Evolutionary conservation across 305 asterid species (phyloP), one percentile per base, ranked within the genome.

Genomic region (Ruellia speciosa): DNA sequence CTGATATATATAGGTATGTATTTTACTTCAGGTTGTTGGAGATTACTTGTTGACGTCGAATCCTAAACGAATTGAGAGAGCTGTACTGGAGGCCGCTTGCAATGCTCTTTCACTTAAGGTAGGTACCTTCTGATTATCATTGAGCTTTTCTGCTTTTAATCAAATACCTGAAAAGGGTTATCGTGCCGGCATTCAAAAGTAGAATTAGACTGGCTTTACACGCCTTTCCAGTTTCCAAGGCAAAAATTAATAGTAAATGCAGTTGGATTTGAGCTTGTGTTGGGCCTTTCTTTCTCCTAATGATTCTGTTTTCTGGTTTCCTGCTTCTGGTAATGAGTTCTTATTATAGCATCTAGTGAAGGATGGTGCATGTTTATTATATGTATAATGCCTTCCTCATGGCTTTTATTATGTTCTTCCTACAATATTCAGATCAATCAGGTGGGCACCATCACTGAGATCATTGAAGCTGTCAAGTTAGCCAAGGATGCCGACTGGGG

Each of bases 401-500:
- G 6, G 6, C 49, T 45, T 14, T 3, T 13, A 17, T 43, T 51
- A 28, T 62, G 41, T 59, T 65, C 39, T 20, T 58, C 17, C 66
- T 59, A 48, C 62, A 64, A 60, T 12, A 37, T 67, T 63, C 84
- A 88, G 99, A 76, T 88, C 70, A 89, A 88, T 72, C 96, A 86
- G 73, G 80, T 86, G 31, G 99, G 99, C 66, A 93, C 97, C 28
- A 87, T 93, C 52, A 93, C 99, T 0, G 99, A 93, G 74, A 89
- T 81, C 63, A 86, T 88, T 64, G 99, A 93, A 77, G 95, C 81
- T 31, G 97, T 77, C 70, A 93, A 86, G 74, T 72, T 81, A 84
- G 96, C 97, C 14, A 89, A 89, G 85, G 97, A 93, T 76, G 97
- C 95, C 66, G 72, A 86, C 47, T 93, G 99, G 99, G 94, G 96